A percentile compares a stretch with the other conserved stretches of the same genome.
phyloP scores from a whole-genome alignment of 2,329 filamentous ascomycete genomes.

The Fusarium tuaranense region DNA sequence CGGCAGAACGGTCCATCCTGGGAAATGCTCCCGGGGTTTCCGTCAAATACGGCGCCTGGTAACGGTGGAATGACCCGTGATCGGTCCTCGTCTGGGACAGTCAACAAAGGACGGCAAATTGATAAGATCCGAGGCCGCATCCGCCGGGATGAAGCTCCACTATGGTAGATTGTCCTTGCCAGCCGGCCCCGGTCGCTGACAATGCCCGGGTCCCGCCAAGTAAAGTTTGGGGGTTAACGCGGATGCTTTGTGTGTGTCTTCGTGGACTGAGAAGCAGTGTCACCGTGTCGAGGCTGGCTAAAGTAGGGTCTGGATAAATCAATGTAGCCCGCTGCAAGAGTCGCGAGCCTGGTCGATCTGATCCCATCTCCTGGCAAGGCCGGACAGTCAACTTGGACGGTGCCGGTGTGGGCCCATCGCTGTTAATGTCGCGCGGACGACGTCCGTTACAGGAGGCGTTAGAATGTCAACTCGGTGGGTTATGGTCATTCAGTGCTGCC shows the following conservation, averaged over 20 bases:
- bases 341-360: not conserved
- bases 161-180: slow-evolving; percentile 2
- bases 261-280: not conserved
- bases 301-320: not conserved
- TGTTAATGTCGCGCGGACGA: slow-evolving; percentile 2
- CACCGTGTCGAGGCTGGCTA: not conserved
- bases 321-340: not conserved
- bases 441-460: not conserved
- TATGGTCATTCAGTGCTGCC: not conserved
- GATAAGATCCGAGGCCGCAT: slow-evolving; percentile 20
- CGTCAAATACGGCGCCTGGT: slow-evolving; percentile 4
- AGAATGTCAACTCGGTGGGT: slow-evolving; percentile 3
- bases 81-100: not conserved
- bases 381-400: not conserved
- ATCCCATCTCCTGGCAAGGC: not conserved
- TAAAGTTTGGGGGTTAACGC: not conserved
- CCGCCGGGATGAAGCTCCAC: slow-evolving; percentile 4
- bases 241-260: not conserved
- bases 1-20: not conserved
- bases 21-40: not conserved
- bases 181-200: not conserved
- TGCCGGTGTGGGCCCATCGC: slow-evolving; percentile 3
- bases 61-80: slow-evolving; percentile 4
- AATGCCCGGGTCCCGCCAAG: not conserved
- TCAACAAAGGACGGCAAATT: not conserved